A percentile compares a stretch with the other conserved stretches of the same genome.
phyloP scores from a whole-genome alignment of 2,329 filamentous ascomycete genomes.

The Colletotrichum euphorbiae region DNA sequence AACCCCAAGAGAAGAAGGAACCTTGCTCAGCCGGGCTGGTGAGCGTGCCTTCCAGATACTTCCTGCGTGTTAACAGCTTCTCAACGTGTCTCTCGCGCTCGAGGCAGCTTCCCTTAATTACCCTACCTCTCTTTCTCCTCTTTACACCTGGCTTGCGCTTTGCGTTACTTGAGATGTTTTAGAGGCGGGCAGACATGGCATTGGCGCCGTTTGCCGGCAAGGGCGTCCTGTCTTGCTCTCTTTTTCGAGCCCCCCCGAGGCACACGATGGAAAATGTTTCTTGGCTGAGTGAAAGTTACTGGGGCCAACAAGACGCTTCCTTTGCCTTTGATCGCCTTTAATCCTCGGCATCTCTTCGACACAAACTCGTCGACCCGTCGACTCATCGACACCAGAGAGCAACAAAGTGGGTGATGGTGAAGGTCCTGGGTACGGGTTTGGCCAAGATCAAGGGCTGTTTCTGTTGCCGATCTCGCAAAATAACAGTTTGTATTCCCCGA shows the following conservation, averaged over 20 bases:
- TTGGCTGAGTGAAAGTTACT: background rate
- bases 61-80: too few relatives aligned
- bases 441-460: background rate
- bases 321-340: background rate
- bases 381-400: background rate
- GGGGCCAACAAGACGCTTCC: background rate
- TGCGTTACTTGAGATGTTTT: constrained; percentile 12
- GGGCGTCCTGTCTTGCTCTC: background rate
- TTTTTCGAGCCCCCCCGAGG: background rate
- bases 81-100: too few relatives aligned
- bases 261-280: background rate
- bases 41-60: background rate
- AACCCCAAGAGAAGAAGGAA: background rate
- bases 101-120: background rate
- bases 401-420: background rate
- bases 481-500: background rate
- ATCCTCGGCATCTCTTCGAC: background rate
- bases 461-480: background rate
- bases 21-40: background rate
- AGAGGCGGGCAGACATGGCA: constrained; percentile 6
- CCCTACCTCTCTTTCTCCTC: background rate
- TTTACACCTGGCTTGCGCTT: background rate
- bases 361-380: background rate
- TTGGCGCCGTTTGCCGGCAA: background rate
- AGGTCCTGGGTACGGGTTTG: background rate